Evolutionary conservation across 257 asterid genomes (phyloP), one percentile per base, ranked within the genome.

Genomic region (Fraxinus americana): DNA sequence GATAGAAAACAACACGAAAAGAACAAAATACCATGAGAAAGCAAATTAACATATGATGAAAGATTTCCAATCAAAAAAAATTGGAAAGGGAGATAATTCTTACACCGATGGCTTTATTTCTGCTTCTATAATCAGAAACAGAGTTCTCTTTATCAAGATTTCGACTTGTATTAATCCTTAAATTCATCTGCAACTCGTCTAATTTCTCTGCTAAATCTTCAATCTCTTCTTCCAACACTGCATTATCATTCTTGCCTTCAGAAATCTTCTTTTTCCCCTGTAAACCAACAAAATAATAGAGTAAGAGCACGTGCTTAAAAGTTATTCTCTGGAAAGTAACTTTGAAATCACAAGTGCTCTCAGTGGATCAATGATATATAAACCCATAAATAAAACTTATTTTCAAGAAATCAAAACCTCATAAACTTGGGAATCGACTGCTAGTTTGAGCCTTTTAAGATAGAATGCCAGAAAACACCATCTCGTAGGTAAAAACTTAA

Each of bases 191-290:
- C 72, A 94, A 35, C 39, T 88, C 89, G 27, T 79, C 87, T 30
- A 94, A 72, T 82, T 91, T 92, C 5, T 83, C 88, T 14, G 87
- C 86, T 52, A 94, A 83, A 75, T 85, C 92, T 67, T 92, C 85
- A 35, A 92, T 91, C 85, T 87, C 98, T 84, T 91, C 92, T 70
- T 87, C 95, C 72, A 87, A 39, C 35, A 83, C 91, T 30, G 81
- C 82, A 80, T 72, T 82, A 41, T 32, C 94, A 69, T 84, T 85
- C 87, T 86, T 84, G 63, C 94, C 96, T 77, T 90, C 91, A 76
- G 45, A 82, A 11, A 85, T 88, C 78, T 92, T 91, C 76, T 87
- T 76, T 63, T 83, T 91, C 70, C 97, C 97, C 97, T 94, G 52
- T 72, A 87, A 82, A 34, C 65, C 67, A 72, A 21, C 36, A 73